Percentiles rank a stretch among this genome's conserved stretches.
These are phyloP conservation scores for Coprinopsis marcescibilis DNA, from an alignment of 768 basidiomycete genomes.

Conservation along the genomic window DNA sequence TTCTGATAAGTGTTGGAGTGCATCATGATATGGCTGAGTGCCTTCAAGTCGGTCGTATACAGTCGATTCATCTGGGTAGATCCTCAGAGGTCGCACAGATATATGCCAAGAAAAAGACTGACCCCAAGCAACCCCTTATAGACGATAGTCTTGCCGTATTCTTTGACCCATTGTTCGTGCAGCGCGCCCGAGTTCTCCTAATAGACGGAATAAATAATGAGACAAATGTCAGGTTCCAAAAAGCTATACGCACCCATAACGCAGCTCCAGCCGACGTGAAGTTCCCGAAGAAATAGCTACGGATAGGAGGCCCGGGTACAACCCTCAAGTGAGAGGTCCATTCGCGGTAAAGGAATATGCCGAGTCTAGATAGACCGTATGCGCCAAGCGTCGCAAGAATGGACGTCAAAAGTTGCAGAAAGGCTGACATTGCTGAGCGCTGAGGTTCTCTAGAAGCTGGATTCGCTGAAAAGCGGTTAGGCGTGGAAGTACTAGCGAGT, in stretches of 20 bases:
- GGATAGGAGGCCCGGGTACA: slow-evolving; percentile 44
- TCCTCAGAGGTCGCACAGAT: not conserved
- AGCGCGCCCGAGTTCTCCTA: slow-evolving; percentile 22
- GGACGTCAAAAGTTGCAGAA: too few relatives aligned
- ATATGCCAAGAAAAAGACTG: not conserved
- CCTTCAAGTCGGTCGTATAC: slow-evolving; percentile 56
- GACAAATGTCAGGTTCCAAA: too few relatives aligned
- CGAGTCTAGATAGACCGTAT: too few relatives aligned
- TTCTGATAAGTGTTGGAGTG: slow-evolving; percentile 55
- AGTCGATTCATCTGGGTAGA: slow-evolving; percentile 32
- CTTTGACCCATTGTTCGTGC: slow-evolving; percentile 42
- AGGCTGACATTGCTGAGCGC: too few relatives aligned
- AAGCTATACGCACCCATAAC: not conserved
- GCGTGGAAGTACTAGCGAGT: too few relatives aligned
- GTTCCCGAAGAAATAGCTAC: slow-evolving; percentile 44
- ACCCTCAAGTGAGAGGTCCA: slow-evolving; percentile 37
- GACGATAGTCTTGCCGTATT: slow-evolving; percentile 39
- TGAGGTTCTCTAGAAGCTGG: too few relatives aligned
- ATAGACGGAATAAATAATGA: too few relatives aligned
- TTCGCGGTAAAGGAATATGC: too few relatives aligned
- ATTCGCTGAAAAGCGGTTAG: too few relatives aligned
- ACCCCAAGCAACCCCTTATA: slow-evolving; percentile 23
- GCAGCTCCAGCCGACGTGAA: slow-evolving; percentile 32
- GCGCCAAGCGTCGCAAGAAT: too few relatives aligned
- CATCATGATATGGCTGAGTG: slow-evolving; percentile 57